Evolutionary conservation across 2,329 filamentous ascomycete genomes (phyloP).

Genomic region (Trichophyton verrucosum): DNA sequence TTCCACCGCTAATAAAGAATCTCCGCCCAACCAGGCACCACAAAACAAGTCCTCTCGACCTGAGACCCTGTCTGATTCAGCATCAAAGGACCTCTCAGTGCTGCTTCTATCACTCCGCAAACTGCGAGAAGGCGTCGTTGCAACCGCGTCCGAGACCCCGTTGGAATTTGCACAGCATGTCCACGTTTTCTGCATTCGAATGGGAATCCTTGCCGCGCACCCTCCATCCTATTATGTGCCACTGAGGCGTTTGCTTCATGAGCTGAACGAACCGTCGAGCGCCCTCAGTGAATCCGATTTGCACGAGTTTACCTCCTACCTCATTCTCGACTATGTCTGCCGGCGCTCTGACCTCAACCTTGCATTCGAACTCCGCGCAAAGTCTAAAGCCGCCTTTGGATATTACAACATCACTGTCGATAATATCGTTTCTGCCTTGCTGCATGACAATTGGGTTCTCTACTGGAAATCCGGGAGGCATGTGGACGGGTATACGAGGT

Average conservation of each 20-base stretch:
- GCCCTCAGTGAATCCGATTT: constrained; percentile 61
- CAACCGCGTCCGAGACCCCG: constrained; percentile 51
- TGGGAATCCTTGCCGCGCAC: constrained; percentile 67
- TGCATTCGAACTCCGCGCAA: constrained; percentile 55
- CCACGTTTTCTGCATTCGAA: constrained; percentile 82
- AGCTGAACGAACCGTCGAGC: constrained; percentile 51
- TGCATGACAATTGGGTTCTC: constrained; percentile 67
- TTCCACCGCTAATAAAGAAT: neutral
- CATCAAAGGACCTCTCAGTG: constrained; percentile 54
- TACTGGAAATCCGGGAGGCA: constrained; percentile 60
- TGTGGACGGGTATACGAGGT: constrained; percentile 69
- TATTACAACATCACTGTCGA: constrained; percentile 59
- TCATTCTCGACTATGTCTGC: constrained; percentile 80
- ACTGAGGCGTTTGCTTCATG: constrained; percentile 62
- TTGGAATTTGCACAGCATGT: constrained; percentile 77
- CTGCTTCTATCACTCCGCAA: constrained; percentile 81
- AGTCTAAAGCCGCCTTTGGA: constrained; percentile 37
- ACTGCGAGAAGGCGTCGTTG: constrained; percentile 77
- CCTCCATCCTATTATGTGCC: constrained; percentile 85
- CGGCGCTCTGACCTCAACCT: constrained; percentile 61
- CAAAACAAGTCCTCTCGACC: constrained; percentile 10
- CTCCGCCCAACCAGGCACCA: constrained; percentile 9
- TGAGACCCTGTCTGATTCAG: constrained; percentile 16
- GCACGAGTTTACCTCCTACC: constrained; percentile 66
- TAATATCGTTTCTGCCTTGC: constrained; percentile 54